Conservation (phyloP, 495 filamentous ascomycete genomes). For the Annulohypoxylon moriforme region DNA sequence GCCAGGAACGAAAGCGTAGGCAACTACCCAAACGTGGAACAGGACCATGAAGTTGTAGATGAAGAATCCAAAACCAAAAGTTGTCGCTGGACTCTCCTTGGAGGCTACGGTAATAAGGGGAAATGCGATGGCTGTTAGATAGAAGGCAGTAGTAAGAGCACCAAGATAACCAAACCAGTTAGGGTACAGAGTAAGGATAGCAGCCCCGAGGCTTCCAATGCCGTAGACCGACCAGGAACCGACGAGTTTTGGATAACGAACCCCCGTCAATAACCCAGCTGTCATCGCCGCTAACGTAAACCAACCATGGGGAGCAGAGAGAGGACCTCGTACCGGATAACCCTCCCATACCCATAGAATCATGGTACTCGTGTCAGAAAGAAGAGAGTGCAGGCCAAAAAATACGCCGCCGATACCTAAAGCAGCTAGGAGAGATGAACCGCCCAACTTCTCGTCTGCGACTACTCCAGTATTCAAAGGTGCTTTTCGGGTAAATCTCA, state of each 20-base stretch:
- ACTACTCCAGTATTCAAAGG: slow-evolving; percentile 63
- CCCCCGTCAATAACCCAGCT: slow-evolving; percentile 79
- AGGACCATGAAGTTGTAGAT: slow-evolving; percentile 91
- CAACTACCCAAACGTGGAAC: slow-evolving; percentile 98
- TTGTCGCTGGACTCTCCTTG: slow-evolving; percentile 75
- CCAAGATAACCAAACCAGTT: slow-evolving; percentile 95
- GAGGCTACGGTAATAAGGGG: slow-evolving; percentile 81
- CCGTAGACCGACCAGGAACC: slow-evolving; percentile 86
- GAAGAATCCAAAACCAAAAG: slow-evolving; percentile 88
- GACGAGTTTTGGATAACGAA: slow-evolving; percentile 75
- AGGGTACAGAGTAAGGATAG: slow-evolving; percentile 78
- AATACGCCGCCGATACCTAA: slow-evolving; percentile 85
- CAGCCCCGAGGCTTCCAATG: slow-evolving; percentile 80
- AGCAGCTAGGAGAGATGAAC: slow-evolving; percentile 77
- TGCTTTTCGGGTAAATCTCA: slow-evolving; percentile 72
- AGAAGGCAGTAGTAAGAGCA: slow-evolving; percentile 77
- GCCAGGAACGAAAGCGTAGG: slow-evolving; percentile 99
- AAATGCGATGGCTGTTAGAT: slow-evolving; percentile 83
- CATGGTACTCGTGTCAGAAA: slow-evolving; percentile 99
- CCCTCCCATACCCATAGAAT: slow-evolving; percentile 99
- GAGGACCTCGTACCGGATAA: slow-evolving; percentile 88
- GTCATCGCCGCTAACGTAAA: slow-evolving; percentile 89
- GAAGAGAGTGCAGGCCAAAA: slow-evolving; percentile 91
- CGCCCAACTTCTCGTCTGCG: slow-evolving; percentile 56
- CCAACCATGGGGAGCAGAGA: slow-evolving; percentile 88